phyloP scores from a whole-genome alignment of 192 early-diverging fungal species.

The Spizellomyces punctatus region DNA sequence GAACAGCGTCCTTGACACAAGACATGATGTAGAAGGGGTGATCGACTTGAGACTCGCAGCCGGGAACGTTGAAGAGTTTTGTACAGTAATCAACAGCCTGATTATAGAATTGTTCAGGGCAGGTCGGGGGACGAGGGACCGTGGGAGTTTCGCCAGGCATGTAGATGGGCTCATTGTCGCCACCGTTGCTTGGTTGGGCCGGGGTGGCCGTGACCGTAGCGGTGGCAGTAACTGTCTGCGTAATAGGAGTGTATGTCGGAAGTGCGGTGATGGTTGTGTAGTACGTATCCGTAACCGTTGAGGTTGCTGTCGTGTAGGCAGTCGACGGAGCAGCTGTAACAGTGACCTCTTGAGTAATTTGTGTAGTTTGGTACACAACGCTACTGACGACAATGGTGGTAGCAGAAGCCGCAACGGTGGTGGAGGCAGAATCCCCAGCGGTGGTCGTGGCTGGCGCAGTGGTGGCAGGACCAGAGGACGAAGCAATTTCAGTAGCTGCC shows the following conservation, averaged over 20 bases:
- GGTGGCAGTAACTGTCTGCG: neutral
- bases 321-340: neutral
- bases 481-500: neutral
- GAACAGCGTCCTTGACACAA: constrained; percentile 21
- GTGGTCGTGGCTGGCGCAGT: neutral
- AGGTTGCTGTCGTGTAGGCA: neutral
- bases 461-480: neutral
- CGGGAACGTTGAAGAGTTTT: constrained; percentile 12
- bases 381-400: constrained; percentile 3
- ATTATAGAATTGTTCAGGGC: constrained; percentile 28
- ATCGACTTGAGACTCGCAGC: neutral
- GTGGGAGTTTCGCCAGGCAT: constrained; percentile 13
- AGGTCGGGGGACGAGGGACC: constrained; percentile 14
- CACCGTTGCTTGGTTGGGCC: neutral
- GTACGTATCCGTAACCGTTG: constrained; percentile 28
- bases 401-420: neutral
- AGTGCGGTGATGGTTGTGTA: constrained; percentile 25
- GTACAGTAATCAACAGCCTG: constrained; percentile 14
- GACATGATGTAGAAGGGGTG: constrained; percentile 19
- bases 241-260: constrained; percentile 19
- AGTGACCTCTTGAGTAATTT: constrained; percentile 5
- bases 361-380: constrained; percentile 5
- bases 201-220: constrained; percentile 4
- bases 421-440: no score
- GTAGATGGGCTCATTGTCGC: neutral